A percentile compares a stretch with the other conserved stretches of the same genome.
phyloP scores from a whole-genome alignment of 441 rosid species.

The Oxalis stricta region DNA sequence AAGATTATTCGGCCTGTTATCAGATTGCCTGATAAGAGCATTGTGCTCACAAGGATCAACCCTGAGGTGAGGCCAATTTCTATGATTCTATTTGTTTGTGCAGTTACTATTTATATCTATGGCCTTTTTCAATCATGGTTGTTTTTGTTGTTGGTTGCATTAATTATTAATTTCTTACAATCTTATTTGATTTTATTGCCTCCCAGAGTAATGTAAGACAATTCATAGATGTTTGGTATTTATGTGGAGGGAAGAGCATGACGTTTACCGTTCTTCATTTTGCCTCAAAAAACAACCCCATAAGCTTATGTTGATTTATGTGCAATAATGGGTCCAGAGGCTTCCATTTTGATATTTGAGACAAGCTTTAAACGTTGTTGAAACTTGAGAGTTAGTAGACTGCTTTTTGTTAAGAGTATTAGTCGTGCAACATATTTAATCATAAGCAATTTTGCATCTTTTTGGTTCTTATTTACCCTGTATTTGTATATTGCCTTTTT shows the following conservation, averaged over 20 bases:
- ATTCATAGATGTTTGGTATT: too few relatives aligned
- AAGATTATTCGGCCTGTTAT: conserved; percentile 76
- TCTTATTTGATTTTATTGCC: too few relatives aligned
- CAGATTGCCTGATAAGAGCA: conserved; percentile 59
- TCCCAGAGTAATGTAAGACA: too few relatives aligned
- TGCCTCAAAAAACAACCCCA: too few relatives aligned
- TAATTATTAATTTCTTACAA: too few relatives aligned
- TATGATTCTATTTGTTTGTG: conserved; percentile 6
- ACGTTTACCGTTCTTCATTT: too few relatives aligned
- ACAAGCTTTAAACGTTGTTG: too few relatives aligned
- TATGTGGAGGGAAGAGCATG: too few relatives aligned
- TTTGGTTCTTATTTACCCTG: not conserved
- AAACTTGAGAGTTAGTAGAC: not conserved
- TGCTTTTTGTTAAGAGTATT: not conserved
- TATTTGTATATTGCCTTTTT: conserved; percentile 11
- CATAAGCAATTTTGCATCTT: not conserved
- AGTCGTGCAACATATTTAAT: not conserved
- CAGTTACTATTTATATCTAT: not conserved
- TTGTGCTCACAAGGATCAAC: conserved; percentile 78
- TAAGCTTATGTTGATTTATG: too few relatives aligned
- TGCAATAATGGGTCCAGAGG: too few relatives aligned
- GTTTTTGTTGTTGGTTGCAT: not conserved
- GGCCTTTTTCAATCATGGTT: not conserved
- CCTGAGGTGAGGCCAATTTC: conserved; percentile 89
- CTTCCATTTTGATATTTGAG: too few relatives aligned